Evolutionary conservation across 257 asterid genomes (phyloP).

Genomic region (Jaltomata sinuosa): DNA sequence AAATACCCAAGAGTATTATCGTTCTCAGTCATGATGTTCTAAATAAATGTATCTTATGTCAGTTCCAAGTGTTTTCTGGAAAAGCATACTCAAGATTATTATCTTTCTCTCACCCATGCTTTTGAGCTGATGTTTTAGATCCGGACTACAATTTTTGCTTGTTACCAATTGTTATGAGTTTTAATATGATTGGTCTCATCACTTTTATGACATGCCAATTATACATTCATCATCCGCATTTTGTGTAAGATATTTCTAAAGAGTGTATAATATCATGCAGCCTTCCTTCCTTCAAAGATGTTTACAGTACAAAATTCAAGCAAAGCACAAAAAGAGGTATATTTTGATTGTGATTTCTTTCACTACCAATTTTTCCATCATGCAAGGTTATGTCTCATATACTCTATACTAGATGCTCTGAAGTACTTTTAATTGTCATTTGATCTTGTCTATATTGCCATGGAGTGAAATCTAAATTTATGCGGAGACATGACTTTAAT

Average conservation of each 20-base stretch:
- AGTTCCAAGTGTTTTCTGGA: not conserved
- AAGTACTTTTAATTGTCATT: not conserved
- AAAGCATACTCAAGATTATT: not conserved
- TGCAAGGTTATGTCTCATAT: not conserved
- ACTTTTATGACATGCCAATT: not conserved
- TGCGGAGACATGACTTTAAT: not conserved
- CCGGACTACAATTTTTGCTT: not conserved
- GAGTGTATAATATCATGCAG: conserved; percentile 45
- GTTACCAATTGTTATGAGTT: not conserved
- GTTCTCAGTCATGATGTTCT: not conserved
- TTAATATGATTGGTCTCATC: not conserved
- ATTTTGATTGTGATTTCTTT: not conserved
- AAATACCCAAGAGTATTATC: not conserved
- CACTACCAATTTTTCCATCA: not conserved
- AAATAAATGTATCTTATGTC: not conserved
- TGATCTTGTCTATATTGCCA: not conserved
- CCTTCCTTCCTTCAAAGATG: conserved; percentile 83
- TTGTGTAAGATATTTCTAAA: conserved; percentile 23
- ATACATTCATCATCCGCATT: not conserved
- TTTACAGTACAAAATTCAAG: conserved; percentile 73
- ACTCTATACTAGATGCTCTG: not conserved
- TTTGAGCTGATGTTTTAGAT: not conserved
- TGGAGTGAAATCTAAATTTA: not conserved
- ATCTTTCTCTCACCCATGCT: not conserved
- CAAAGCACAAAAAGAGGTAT: conserved; percentile 74